Base-by-base conservation (phyloP, 2,329 filamentous ascomycete species). In the Colletotrichum limetticola region DNA sequence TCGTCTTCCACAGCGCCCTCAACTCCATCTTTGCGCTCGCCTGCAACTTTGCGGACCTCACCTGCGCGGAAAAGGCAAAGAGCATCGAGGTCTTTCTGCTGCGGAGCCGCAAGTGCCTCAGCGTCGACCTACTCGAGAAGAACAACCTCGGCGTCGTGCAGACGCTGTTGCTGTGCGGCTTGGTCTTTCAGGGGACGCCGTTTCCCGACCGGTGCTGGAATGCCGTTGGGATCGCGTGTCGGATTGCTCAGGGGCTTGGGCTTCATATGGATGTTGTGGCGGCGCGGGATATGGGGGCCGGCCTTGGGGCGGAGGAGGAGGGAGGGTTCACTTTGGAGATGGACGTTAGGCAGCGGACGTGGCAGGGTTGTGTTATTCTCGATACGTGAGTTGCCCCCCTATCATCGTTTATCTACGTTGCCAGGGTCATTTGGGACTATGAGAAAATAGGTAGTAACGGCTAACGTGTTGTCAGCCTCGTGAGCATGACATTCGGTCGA, bases 11-110 rank as follows among this genome's bases (percentile, higher is more conserved):
- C 66, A 82, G 78, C 42, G 82, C 84, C 1, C 76, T 86, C 37
- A 86, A 86, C 69, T 75, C 78, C 12, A 82, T 86, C 1, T 85
- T 87, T 42, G 82, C 84, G 0, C 77, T 87, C 2, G 83, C 81
- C 0, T 82, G 80, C 30, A 79, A 83, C 53, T 85, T 30, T n/a
- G 59, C 59, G 19, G 59, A 62, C 9, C n/a, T 62, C 37, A 58
- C 61, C 3, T 26, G 42, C 4, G 8, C 61, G 2, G 61, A 64
- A 5, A 55, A 24, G 61, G 28, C 61, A n/a, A 64, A 32, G 42
- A 46, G 59, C 59, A 16, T 62, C 59, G 59, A 62, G 59, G n/a
- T 62, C 4, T 64, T 64, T 8, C n/a, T 64, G 9, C 61, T 62
- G 19, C 59, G 59, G 6, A 62, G 59, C 37, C 16, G 59, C 12